Base-by-base conservation (phyloP, 768 basidiomycete species). In the Naganishia friedmannii region DNA sequence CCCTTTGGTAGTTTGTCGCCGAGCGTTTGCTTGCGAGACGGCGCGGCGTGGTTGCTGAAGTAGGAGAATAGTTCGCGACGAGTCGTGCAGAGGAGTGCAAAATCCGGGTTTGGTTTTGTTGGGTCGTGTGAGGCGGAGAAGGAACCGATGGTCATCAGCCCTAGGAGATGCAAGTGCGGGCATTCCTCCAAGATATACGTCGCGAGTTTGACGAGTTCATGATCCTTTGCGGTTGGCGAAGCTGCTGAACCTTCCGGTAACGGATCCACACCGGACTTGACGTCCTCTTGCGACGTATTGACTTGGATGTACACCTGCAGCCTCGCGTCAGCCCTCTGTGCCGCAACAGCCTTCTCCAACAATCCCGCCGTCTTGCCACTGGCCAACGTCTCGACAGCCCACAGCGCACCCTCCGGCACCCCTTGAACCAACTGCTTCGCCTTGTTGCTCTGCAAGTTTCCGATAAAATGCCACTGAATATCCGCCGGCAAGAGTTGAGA, bases 381-480 rank as follows among this genome's bases (percentile, higher is more conserved):
- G 3, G 90, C 87, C 29, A 99, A 82, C 1, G 93, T 95, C 80
- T 97, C 94, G 72, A 98, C 83, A 54, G 88, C 85, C 79, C 89
- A 96, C 90, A 28, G 86, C 93, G 96, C 75, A 4, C 19, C 34
- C 13, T 54, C 46, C 3, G 42, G 37, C 8, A 29, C 42, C 2
- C 63, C 42, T 3, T 48, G 32, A 7, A 48, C 63, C 39, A 65
- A 23, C n/a, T 83, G 83, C 82, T 94, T 97, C 34, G 89, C 87
- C 81, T 98, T 97, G 82, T 97, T 97, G 15, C 90, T 91, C 78
- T 98, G 93, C 23, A 97, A 82, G 2, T 89, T 87, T 8, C 95
- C 95, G 74, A 98, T 95, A 79, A 95, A 98, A 82, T 98, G 95
- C 95, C 95, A 98, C 72, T 89, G 86, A 74, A 98, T 92, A 73